Evolutionary conservation across 1,284 basidiomycete genomes (phyloP).

Genomic region (Apiotrichum laibachii): DNA sequence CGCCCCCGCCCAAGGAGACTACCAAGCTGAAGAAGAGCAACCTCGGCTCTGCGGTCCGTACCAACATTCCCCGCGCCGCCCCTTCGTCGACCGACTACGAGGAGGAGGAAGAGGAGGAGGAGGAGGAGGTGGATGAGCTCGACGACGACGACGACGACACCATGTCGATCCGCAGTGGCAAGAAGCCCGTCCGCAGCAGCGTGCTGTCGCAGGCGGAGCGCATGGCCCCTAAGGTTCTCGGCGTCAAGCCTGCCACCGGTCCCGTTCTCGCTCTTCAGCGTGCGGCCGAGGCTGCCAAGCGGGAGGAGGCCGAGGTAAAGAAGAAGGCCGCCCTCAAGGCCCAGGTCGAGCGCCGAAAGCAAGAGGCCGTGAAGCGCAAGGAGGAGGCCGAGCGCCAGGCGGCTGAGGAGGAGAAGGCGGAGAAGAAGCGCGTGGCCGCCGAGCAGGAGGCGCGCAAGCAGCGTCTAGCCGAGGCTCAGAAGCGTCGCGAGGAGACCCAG

Average conservation of each 20-base stretch:
- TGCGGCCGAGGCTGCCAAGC: constrained; percentile 81
- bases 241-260: constrained; percentile 46
- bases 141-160: not conserved
- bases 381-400: constrained; percentile 66
- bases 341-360: constrained; percentile 74
- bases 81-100: constrained; percentile 5
- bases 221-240: constrained; percentile 46
- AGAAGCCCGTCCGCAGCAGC: not conserved
- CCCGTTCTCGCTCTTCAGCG: constrained; percentile 75
- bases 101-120: constrained; percentile 7
- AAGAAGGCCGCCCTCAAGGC: constrained; percentile 70
- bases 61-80: not conserved
- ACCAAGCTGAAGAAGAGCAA: not conserved
- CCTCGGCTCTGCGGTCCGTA: constrained; percentile 1
- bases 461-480: constrained; percentile 26
- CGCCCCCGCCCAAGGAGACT: constrained; percentile 14
- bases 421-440: constrained; percentile 32
- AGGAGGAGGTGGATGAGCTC: constrained; percentile 1
- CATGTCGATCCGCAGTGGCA: not conserved
- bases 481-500: too few relatives aligned
- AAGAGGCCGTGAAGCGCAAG: constrained; percentile 68
- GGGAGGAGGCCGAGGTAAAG: constrained; percentile 84
- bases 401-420: constrained; percentile 61
- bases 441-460: constrained; percentile 68
- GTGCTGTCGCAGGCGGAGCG: constrained; percentile 37